Conservation (phyloP, 2,329 filamentous ascomycete genomes). For the Madurella mycetomatis region DNA sequence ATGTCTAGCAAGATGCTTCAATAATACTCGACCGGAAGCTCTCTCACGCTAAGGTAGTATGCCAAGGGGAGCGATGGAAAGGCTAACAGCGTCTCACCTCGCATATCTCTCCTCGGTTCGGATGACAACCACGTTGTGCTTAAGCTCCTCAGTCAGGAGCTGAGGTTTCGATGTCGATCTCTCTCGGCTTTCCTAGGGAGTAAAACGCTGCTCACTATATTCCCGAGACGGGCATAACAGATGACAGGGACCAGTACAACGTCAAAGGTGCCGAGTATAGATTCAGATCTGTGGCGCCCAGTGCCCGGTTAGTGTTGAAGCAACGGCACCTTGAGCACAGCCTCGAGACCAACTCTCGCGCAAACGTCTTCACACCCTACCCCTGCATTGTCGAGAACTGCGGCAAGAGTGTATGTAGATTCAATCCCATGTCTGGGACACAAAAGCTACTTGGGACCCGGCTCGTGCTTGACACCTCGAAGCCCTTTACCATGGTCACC, state of each 20-base stretch:
- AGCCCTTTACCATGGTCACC: conserved; percentile 38
- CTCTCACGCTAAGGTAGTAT: conserved; percentile 26
- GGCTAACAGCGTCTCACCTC: conserved; percentile 30
- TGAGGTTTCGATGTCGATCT: conserved; percentile 55
- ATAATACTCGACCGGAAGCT: conserved; percentile 24
- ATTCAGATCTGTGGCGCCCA: conserved; percentile 54
- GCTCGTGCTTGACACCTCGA: conserved; percentile 25
- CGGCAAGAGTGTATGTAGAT: conserved; percentile 39
- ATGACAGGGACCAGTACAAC: conserved; percentile 48
- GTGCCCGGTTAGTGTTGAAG: conserved; percentile 29
- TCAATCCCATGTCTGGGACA: conserved; percentile 33
- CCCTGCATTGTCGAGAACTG: conserved; percentile 37
- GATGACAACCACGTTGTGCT: conserved; percentile 54
- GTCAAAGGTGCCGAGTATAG: conserved; percentile 53
- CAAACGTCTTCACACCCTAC: conserved; percentile 46
- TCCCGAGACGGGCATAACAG: conserved; percentile 56
- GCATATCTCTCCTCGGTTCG: conserved; percentile 52
- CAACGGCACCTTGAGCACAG: conserved; percentile 37
- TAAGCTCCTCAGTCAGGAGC: conserved; percentile 52
- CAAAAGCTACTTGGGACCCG: conserved; percentile 32
- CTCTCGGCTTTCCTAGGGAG: conserved; percentile 60
- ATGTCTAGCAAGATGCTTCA: conserved; percentile 19
- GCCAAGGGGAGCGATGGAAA: conserved; percentile 11
- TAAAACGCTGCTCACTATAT: conserved; percentile 63
- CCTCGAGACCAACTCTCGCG: conserved; percentile 48